A percentile compares a stretch with the other conserved stretches of the same genome.
These are phyloP conservation scores for Nannochloropsis salina DNA, from an alignment of 108 stramenopile genomes.

Conservation along the genomic window DNA sequence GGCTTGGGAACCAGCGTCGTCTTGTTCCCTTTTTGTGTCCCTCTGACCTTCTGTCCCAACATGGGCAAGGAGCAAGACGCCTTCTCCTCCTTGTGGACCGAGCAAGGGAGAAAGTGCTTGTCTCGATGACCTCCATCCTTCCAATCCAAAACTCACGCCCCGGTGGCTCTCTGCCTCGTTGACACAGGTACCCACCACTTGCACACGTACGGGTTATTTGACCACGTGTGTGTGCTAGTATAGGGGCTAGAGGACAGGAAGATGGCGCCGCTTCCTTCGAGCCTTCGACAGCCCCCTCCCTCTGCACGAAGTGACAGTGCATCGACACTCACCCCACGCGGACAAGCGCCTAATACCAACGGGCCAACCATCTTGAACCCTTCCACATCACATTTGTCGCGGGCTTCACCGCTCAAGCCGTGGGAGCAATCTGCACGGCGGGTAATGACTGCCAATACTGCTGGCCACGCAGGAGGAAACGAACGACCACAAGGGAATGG, in stretches of 20 bases:
- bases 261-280: constrained; percentile 6
- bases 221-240: too few species aligned
- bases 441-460: neutral
- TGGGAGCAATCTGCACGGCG: constrained; percentile 12
- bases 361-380: neutral
- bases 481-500: neutral
- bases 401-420: neutral
- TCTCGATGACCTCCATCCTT: too few species aligned
- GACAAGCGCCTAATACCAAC: neutral
- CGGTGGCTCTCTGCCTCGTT: too few species aligned
- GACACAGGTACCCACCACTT: too few species aligned
- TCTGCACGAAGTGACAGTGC: neutral
- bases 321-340: neutral
- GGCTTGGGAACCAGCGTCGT: too few species aligned
- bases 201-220: too few species aligned
- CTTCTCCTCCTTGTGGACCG: too few species aligned
- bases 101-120: too few species aligned
- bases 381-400: neutral
- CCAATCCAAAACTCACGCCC: too few species aligned
- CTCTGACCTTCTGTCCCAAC: too few species aligned
- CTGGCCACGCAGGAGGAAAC: constrained; percentile 2
- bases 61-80: too few species aligned
- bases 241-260: neutral
- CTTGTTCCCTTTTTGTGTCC: too few species aligned
- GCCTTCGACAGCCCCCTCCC: neutral